Evolutionary conservation across 2,329 filamentous ascomycete genomes (phyloP), one percentile per base, ranked within the genome.

Genomic region (Neofusicoccum sp.): DNA sequence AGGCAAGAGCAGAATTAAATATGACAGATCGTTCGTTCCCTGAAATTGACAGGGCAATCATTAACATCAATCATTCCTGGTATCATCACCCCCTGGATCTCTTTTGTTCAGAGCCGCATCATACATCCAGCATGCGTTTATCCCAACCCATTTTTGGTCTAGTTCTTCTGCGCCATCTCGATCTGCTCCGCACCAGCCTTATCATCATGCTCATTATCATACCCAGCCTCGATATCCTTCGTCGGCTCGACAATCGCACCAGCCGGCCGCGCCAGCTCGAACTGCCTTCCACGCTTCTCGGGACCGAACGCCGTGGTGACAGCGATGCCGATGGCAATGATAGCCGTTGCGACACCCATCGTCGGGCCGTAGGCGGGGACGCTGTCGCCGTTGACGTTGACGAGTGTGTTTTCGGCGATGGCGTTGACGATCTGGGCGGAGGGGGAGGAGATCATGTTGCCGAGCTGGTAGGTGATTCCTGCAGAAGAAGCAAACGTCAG

Each of bases 341-440:
- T 92, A 1, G 86, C 89, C 2, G 89, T 92, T 3, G 87, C 89
- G 60, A 91, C 78, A 11, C 83, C 89, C 89, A 91, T 93, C 14
- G 84, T 84, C 0, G 87, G 89, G 0, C 89, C 89, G 66, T 92
- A 92, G 0, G 87, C 88, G 54, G 89, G 84, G 1, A 86, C 88
- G 3, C 70, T 72, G 60, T 85, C 71, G 3, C 89, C 88, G 8
- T 78, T 76, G 5, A 81, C 78, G 0, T 73, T 84, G 47, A 91
- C 78, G 36, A 68, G 66, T 14, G 66, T 66, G 33, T 60, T 62
- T 68, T 92, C 88, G 1, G 89, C 81, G 54, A 92, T 81, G 11
- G 87, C 88, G 63, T 91, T 91, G 70, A 92, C 87, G 49, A 93
- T 92, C 72, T 92, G 89, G 0, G 89, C 86, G 0, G 85, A 87